phyloP scores from a whole-genome alignment of 805 yeast species.

The Wickerhamiella brachini region DNA sequence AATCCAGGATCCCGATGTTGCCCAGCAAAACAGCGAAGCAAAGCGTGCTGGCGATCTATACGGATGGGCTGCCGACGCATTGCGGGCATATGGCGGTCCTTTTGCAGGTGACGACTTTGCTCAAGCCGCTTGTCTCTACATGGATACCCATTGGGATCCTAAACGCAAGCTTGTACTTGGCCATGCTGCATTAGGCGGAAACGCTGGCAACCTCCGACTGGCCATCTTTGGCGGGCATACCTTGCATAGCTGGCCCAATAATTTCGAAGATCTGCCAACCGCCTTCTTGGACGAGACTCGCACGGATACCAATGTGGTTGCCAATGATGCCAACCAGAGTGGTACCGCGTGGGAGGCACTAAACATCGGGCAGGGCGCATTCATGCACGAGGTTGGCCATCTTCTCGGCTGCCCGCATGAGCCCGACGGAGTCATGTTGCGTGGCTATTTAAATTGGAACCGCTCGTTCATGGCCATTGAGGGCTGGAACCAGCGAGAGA shows the following conservation, averaged over 20 bases:
- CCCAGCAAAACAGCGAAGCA: slow-evolving; percentile 76
- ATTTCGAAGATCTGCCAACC: slow-evolving; percentile 53
- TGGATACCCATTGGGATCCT: slow-evolving; percentile 78
- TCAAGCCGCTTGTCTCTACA: slow-evolving; percentile 72
- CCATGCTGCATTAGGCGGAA: slow-evolving; percentile 95
- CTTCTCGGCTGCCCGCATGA: slow-evolving; percentile 86
- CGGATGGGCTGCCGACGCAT: slow-evolving; percentile 64
- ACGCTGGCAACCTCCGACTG: slow-evolving; percentile 48
- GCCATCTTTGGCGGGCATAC: slow-evolving; percentile 95
- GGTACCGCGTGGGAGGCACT: slow-evolving; percentile 84
- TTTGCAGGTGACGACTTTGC: slow-evolving; percentile 35
- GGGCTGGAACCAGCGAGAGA: slow-evolving; percentile 26
- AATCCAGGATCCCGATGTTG: slow-evolving; percentile 61
- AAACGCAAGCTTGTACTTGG: slow-evolving; percentile 45
- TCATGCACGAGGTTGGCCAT: slow-evolving; percentile 93
- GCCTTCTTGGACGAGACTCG: slow-evolving; percentile 60
- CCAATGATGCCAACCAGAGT: slow-evolving; percentile 76
- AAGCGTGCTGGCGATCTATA: slow-evolving; percentile 62
- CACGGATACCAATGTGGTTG: slow-evolving; percentile 56
- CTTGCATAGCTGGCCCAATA: slow-evolving; percentile 82
- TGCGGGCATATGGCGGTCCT: slow-evolving; percentile 42
- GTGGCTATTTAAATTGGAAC: slow-evolving; percentile 72
- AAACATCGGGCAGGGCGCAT: slow-evolving; percentile 80
- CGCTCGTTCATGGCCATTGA: slow-evolving; percentile 72
- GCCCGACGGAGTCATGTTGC: slow-evolving; percentile 75